Base-by-base conservation (phyloP, 108 stramenopile genomes). In the Fragilariopsis cylindrus region DNA sequence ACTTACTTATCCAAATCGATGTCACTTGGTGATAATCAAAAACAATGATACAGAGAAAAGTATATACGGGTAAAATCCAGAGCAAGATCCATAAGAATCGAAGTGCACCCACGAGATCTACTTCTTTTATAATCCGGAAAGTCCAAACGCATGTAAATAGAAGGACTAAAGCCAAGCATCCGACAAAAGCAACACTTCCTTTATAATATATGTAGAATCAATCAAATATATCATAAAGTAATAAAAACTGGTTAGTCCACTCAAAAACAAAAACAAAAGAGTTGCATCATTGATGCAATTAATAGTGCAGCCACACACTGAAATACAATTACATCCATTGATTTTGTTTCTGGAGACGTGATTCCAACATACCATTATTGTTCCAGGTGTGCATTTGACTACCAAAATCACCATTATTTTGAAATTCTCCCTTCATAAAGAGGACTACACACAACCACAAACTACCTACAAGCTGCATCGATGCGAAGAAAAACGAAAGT, bases 71-170 rank as follows among this genome's bases (percentile, higher is more conserved):
- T 53, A 77, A 40, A 19, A 77, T 66, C 87, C 88, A 93, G 21
- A 89, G 79, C 49, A 93, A 55, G 19, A 72, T 68, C 93, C 93
- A 94, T 65, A 92, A 75, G 56, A 84, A 94, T 12, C 89, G 82
- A 74, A 92, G 85, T 21, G 86, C 83, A 16, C 85, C 85, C 39
- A 89, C 70, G 46, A 94, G 49, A 79, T 94, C 90, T 15, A 94
- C 90, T 42, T 88, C 76, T 63, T 80, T 78, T 9, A 94, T 73
- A 3, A 84, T 84, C 11, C 85, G 78, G 53, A 86, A 75, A 0
- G 89, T 85, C 48, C 88, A 71, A 48, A 84, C 65, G 7, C 79
- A 82, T 8, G 82, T 81, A 16, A 89, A 46, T 7, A 90, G 48
- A 7, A 92, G 49, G 0, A 94, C 69, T 40, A 77, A 72, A 21